A percentile compares a stretch with the other conserved stretches of the same genome.
phyloP scores from a whole-genome alignment of 1,284 basidiomycete genomes.

The Ceratobasidium sp. region DNA sequence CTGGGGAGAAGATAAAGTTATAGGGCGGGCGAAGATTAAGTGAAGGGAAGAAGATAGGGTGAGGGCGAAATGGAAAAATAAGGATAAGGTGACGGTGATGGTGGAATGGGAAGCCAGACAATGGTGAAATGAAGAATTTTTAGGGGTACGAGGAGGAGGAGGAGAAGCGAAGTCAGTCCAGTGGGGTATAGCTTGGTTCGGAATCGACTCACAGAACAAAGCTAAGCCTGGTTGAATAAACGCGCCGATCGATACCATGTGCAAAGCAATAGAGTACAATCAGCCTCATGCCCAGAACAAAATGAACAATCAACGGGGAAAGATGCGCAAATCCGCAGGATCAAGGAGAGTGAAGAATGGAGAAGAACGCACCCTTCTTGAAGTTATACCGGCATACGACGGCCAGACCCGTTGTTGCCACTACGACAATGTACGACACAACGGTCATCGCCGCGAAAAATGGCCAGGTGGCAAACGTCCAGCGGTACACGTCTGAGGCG shows the following conservation, averaged over 20 bases:
- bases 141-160: no score
- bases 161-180: no score
- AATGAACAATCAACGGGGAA: no score
- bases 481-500: slow-evolving; percentile 49
- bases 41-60: background rate
- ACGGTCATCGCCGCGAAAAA: slow-evolving; percentile 75
- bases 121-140: no score
- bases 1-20: slow-evolving; percentile 53
- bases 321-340: no score
- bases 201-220: slow-evolving; percentile 26
- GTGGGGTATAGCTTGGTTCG: no score
- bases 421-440: slow-evolving; percentile 67
- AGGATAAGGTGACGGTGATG: no score
- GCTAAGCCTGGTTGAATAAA: slow-evolving; percentile 12
- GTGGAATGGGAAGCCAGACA: no score
- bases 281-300: background rate
- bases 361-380: slow-evolving; percentile 70
- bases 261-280: background rate
- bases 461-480: slow-evolving; percentile 43
- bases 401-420: slow-evolving; percentile 68
- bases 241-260: background rate
- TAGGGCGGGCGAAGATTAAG: background rate
- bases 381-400: slow-evolving; percentile 76
- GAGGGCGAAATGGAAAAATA: slow-evolving; percentile 63
- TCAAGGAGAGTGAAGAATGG: no score